Base-by-base conservation (phyloP, 306 rosid genomes). In the Castanea crenata region DNA sequence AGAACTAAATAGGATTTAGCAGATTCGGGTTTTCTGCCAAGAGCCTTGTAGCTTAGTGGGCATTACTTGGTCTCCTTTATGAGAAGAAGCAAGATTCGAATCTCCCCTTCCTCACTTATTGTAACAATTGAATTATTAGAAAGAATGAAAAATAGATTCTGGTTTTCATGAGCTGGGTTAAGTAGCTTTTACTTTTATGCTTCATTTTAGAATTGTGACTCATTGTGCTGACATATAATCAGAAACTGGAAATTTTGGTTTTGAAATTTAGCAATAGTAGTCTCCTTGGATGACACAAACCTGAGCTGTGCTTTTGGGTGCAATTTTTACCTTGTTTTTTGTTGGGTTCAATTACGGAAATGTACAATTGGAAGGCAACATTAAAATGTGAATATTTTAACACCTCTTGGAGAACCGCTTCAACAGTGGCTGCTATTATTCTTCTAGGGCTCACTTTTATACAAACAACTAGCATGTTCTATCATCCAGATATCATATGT, bases 351-450 rank as follows among this genome's bases (percentile, higher is more conserved):
- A 49, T 74, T 81, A 44, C 82, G 85, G 88, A 81, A 76, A 95
- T 95, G 97, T 90, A 91, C 76, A 87, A 5, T 32, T 31, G 34
- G 34, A 31, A 4, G 5, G 35, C 35, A 32, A 32, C 35, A 32
- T 32, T 32, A 32, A 32, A 32, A 32, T 4, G 35, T 32, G 5
- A 32, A 32, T 32, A 4, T 32, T 32, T 32, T 32, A 32, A 0
- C 35, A 32, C 35, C 35, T 4, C 35, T 4, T 4, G 35, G 35
- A 32, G 35, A 32, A 4, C 5, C 35, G 5, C 35, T 32, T 4
- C 1, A 32, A 4, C 5, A 4, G 5, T 32, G 5, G 35, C 5
- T 32, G 5, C 35, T 32, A 4, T 25, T 25, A 25, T 25, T 25
- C 25, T 25, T 25, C 25, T 25, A 1, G 35, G 4, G 35, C 35